Evolutionary conservation across 176 grass and related monocot species (phyloP), one percentile per base, ranked within the genome.

Genomic region (Avena insularis): DNA sequence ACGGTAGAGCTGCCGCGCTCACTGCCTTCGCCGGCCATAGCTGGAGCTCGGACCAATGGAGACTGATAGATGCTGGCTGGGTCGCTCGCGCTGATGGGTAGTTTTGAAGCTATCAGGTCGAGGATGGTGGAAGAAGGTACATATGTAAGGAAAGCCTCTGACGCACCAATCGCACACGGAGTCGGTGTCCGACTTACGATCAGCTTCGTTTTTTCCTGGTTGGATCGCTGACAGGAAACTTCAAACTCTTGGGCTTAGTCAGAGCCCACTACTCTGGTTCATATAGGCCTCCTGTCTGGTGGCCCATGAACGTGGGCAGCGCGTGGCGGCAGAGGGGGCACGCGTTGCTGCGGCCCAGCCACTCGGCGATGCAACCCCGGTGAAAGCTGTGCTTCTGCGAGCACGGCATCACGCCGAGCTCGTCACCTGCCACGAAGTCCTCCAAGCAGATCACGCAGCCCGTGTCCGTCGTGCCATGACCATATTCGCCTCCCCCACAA

Each of bases 361-460:
- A 80, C 64, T 71, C 16, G 16, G 77, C 0, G 53, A 86, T 59
- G 85, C 85, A 86, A 1, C 8, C 15, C 1, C 7, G 12, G 66
- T 80, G 85, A 45, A 73, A 87, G 33, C 17, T 58, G 13, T 87
- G 85, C 7, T 10, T 6, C 0, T 9, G 59, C 25, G 27, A 15
- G 25, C 85, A 87, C 25, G 85, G 85, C 54, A 80, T 50, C 38
- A 38, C 25, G 17, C 40, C n/a, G 0, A 87, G 38, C 66, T 87
- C 66, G 9, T 60, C 77, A 25, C 85, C 85, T 2, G 46, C 77
- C 1, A 31, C 77, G 1, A 80, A 73, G 0, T 59, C 66, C 61
- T 69, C 74, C 8, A 87, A 9, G 66, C 85, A 87, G 25, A 87
- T 73, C 23, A 58, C 55, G 13, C 85, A 87, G 6, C 20, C 65